Conservation (phyloP, 345 rosid genomes). For the Turritis glabra region DNA sequence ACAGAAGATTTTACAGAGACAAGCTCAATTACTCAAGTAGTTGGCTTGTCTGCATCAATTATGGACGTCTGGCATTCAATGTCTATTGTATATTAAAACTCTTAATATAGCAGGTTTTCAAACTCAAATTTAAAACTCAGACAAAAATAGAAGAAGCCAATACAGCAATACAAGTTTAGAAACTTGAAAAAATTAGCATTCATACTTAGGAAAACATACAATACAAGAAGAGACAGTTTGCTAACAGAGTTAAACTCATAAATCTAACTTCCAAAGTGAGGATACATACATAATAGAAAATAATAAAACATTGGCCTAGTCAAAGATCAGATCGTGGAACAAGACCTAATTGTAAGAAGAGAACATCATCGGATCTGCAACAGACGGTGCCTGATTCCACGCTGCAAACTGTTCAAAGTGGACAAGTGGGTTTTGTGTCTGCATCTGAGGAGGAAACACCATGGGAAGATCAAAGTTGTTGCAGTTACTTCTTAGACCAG, state of each 20-base stretch:
- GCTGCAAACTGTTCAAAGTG: neutral
- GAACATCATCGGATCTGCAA: neutral
- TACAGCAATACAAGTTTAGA: no score
- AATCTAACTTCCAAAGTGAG: neutral
- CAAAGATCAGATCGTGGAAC: neutral
- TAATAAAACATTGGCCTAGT: neutral
- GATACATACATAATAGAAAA: neutral
- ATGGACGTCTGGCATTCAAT: neutral
- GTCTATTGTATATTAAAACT: neutral
- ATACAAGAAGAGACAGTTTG: neutral
- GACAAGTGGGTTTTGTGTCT: conserved; percentile 1
- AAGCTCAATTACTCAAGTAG: neutral
- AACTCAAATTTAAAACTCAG: neutral
- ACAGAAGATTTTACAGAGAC: neutral
- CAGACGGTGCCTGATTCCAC: neutral
- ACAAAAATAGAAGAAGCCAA: neutral
- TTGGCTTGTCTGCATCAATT: neutral
- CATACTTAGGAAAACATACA: no score
- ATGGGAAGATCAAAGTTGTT: neutral
- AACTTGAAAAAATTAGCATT: no score
- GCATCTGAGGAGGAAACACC: neutral
- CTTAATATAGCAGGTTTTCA: neutral
- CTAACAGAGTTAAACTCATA: neutral
- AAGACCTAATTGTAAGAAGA: neutral
- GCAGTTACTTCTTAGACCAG: neutral